phyloP scores from a whole-genome alignment of 495 filamentous ascomycete species.

The Penicillium pulvis region DNA sequence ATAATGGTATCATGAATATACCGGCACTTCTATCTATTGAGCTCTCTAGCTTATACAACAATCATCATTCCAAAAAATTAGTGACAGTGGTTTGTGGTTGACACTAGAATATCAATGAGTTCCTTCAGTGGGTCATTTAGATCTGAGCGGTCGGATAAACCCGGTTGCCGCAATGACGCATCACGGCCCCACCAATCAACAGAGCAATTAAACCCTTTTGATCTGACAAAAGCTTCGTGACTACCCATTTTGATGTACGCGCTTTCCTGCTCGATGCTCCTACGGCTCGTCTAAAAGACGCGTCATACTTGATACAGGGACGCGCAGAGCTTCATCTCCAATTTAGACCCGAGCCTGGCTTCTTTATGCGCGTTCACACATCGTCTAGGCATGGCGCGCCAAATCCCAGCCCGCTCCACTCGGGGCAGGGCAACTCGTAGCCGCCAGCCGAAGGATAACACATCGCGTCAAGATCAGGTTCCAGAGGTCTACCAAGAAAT shows the following conservation, averaged over 20 bases:
- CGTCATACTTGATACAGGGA: not conserved
- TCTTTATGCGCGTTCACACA: conserved; percentile 15
- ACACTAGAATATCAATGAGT: not conserved
- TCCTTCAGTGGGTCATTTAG: conserved; percentile 59
- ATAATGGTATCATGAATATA: too few species aligned
- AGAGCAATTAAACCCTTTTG: conserved; percentile 9
- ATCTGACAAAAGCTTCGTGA: not conserved
- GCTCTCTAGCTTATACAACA: too few species aligned
- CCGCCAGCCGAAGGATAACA: conserved; percentile 16
- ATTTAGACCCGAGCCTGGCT: not conserved
- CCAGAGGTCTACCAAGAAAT: conserved; percentile 66
- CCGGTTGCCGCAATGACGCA: conserved; percentile 26
- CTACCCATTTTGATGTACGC: not conserved
- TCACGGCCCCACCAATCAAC: conserved; percentile 15
- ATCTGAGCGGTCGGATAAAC: conserved; percentile 43
- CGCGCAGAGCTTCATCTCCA: not conserved
- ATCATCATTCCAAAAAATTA: too few species aligned
- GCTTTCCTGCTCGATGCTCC: not conserved
- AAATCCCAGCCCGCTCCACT: conserved; percentile 19
- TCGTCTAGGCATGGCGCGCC: conserved; percentile 25
- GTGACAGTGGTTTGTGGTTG: too few species aligned
- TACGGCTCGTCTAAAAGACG: not conserved
- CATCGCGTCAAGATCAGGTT: conserved; percentile 31
- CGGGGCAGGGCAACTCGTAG: conserved; percentile 18
- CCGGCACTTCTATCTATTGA: too few species aligned